Evolutionary conservation across 2,329 filamentous ascomycete species (phyloP).

Genomic region (Colletotrichum sp.): DNA sequence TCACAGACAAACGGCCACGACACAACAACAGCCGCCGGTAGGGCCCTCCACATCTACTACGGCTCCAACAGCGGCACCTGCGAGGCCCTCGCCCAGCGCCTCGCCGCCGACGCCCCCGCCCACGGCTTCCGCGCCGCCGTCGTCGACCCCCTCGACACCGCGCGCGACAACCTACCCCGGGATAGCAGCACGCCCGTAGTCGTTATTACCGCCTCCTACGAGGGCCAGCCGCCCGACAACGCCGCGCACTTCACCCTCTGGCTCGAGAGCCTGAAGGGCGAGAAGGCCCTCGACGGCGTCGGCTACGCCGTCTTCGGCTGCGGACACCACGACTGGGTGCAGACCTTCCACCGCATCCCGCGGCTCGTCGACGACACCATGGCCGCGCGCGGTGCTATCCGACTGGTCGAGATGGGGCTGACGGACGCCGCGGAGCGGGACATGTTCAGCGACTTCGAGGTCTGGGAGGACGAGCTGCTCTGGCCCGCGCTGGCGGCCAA

Average conservation of each 20-base stretch:
- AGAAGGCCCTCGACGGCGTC: conserved; percentile 57
- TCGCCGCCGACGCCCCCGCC: conserved; percentile 58
- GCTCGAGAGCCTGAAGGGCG: conserved; percentile 51
- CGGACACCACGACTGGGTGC: conserved; percentile 59
- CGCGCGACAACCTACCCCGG: conserved; percentile 59
- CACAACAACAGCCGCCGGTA: conserved; percentile 23
- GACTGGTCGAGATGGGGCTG: conserved; percentile 51
- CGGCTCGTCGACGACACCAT: conserved; percentile 64
- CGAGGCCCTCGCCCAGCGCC: conserved; percentile 64
- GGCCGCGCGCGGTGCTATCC: conserved; percentile 34
- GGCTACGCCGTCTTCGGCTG: conserved; percentile 73
- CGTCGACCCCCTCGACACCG: conserved; percentile 61
- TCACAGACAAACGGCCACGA: conserved; percentile 1
- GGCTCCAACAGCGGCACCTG: conserved; percentile 75
- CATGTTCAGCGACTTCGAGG: conserved; percentile 71
- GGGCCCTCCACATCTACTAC: conserved; percentile 65
- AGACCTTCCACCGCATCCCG: conserved; percentile 72
- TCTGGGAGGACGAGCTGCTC: conserved; percentile 65
- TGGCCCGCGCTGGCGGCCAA: conserved; percentile 55
- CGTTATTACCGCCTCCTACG: conserved; percentile 71
- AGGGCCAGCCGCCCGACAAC: conserved; percentile 74
- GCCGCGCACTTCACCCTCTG: conserved; percentile 69
- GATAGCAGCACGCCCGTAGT: conserved; percentile 55
- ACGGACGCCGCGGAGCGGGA: conserved; percentile 68
- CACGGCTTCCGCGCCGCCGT: conserved; percentile 59